Evolutionary conservation across 768 basidiomycete species (phyloP).

Genomic region (Coprinopsis sp.): DNA sequence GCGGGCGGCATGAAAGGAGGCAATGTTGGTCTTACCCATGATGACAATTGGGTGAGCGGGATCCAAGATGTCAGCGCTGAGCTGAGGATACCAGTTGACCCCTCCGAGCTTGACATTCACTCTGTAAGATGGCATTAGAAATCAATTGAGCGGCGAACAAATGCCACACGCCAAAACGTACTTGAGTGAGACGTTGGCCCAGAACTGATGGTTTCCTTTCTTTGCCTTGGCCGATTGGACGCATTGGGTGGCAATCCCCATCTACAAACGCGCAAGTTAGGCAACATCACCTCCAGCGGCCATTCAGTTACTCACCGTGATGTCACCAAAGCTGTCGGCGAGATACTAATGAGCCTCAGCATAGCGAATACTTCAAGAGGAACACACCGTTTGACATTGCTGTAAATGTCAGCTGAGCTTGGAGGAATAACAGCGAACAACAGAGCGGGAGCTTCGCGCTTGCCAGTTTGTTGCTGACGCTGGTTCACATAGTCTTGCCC

Average conservation of each 20-base stretch:
- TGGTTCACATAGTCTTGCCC: constrained; percentile 43
- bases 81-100: constrained; percentile 67
- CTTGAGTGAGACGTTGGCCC: constrained; percentile 79
- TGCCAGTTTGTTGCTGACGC: constrained; percentile 22
- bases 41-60: constrained; percentile 72
- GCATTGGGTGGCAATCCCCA: constrained; percentile 78
- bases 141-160: constrained; percentile 1
- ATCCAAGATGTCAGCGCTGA: constrained; percentile 56
- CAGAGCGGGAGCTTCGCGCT: constrained; percentile 39
- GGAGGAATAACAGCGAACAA: constrained; percentile 72
- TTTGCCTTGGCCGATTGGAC: constrained; percentile 63
- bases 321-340: constrained; percentile 21
- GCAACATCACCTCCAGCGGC: background rate
- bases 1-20: too few species aligned
- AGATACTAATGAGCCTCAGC: too few species aligned
- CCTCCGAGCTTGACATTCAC: constrained; percentile 84
- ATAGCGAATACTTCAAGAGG: background rate
- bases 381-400: constrained; percentile 72
- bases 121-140: constrained; percentile 32
- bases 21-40: constrained; percentile 47
- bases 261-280: constrained; percentile 26
- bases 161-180: constrained; percentile 25
- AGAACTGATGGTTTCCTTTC: constrained; percentile 71
- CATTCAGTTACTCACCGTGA: constrained; percentile 10
- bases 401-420: constrained; percentile 68